Evolutionary conservation across 306 rosid species (phyloP), one percentile per base, ranked within the genome.

Genomic region (Cajanus cajan): DNA sequence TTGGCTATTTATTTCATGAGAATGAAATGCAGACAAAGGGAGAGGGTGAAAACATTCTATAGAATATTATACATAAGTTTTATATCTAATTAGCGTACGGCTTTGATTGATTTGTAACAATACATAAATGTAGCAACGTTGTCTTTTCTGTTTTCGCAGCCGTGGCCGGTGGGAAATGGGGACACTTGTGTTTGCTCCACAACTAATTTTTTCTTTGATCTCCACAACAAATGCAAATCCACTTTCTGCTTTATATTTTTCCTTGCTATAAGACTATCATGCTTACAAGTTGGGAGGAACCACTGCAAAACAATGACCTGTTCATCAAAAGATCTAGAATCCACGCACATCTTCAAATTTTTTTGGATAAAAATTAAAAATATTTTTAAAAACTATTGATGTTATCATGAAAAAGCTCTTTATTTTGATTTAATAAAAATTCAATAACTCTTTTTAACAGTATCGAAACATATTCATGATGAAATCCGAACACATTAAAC

Each of bases 121-220:
- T 13, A 6, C 36, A 57, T 54, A 55, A 0, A 41, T 45, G 73
- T 21, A 4, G 10, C 41, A 41, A 31, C 58, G 19, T 62, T 73
- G 70, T 65, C 34, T 41, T 66, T 70, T 62, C n/a, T 43, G 31
- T 10, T 11, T 66, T 37, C 8, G 39, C 36, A 8, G 4, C 48
- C 14, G 8, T 21, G 80, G 72, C 28, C 81, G 77, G 77, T 82
- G 81, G 57, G 4, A 28, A 18, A 4, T 68, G 72, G 58, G 67
- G 40, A 40, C 77, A 52, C 51, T 28, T 58, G 7, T 66, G 12
- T 75, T 68, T 47, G 15, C 14, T 72, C 31, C 16, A 8, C 2
- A 34, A 71, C 15, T 15, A 13, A 19, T 36, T 45, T 59, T 34
- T n/a, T 15, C 65, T 51, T 77, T 3, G 31, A 28, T 28, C 9